Percentiles rank a stretch among this genome's conserved stretches.
phyloP scores from a whole-genome alignment of 352 stramenopile species.

The Phytophthora syringae region DNA sequence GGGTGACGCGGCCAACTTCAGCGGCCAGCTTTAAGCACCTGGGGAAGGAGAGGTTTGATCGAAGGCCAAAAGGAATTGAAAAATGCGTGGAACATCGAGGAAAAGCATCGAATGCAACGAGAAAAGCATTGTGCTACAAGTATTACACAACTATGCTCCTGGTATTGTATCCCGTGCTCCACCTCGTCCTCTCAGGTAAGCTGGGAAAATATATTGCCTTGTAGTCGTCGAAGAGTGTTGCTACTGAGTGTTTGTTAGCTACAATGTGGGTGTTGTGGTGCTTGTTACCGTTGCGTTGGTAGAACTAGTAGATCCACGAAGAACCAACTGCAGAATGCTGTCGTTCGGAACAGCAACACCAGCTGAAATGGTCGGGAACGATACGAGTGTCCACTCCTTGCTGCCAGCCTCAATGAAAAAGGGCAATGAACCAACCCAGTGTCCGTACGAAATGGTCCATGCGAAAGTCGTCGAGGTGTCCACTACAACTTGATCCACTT shows the following conservation, averaged over 20 bases:
- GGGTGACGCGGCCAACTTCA: constrained; percentile 75
- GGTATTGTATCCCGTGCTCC: background rate
- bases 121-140: too few species aligned
- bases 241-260: background rate
- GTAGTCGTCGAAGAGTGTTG: background rate
- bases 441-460: constrained; percentile 44
- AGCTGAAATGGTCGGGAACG: constrained; percentile 23
- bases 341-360: constrained; percentile 13
- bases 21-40: constrained; percentile 52
- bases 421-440: constrained; percentile 41
- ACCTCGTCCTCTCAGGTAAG: background rate
- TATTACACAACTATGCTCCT: background rate
- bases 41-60: background rate
- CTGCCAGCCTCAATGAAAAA: constrained; percentile 27
- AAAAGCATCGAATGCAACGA: background rate
- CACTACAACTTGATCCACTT: constrained; percentile 30
- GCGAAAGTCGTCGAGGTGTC: constrained; percentile 26
- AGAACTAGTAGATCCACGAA: constrained; percentile 15
- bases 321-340: constrained; percentile 25
- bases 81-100: background rate
- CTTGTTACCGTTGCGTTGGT: background rate
- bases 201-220: too few species aligned
- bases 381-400: constrained; percentile 43
- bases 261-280: constrained; percentile 7
- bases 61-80: background rate